Base-by-base conservation (phyloP, 2,329 filamentous ascomycete species). In the Colletotrichum agaves region DNA sequence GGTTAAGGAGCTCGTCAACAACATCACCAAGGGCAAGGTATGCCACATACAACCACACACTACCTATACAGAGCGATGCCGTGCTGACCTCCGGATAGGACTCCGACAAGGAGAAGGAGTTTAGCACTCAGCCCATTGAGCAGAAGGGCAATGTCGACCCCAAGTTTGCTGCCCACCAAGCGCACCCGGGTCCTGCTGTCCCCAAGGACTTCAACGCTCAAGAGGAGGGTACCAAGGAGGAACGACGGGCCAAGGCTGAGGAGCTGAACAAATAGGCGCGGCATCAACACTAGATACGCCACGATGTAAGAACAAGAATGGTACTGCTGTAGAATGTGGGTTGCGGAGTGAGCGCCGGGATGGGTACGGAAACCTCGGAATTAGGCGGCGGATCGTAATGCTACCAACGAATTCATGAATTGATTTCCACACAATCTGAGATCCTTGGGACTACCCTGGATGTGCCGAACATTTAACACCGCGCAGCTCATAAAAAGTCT, bases 141-240 rank as follows among this genome's bases (percentile, higher is more conserved):
- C 35, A 37, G 11, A 76, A 76, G 41, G 47, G 55, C 23, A 76
- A 82, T 66, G 70, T 77, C 72, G 78, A 84, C 75, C 74, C 79
- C 73, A 83, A 84, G 76, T 83, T 87, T 74, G 80, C 82, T 61
- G 81, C 85, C 39, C 82, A 85, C 74, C 76, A 83, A 63, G 87
- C 87, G 17, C 80, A 85, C 58, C 88, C 87, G 12, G 88, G 88
- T 37, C 88, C 88, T 15, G 88, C 80, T 31, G 73, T 88, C 27
- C 81, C 85, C 17, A 78, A 87, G 70, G 81, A 84, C 68, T 84
- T 88, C 79, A 83, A 83, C 15, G 78, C 78, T 37, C 75, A 85
- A 57, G 76, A 85, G 76, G 87, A 90, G 79, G 88, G 87, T 15
- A 88, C 85, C 66, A 91, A 90, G 79, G 90, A 91, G 76, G 91